phyloP scores from a whole-genome alignment of 2,329 filamentous ascomycete genomes.

The Nemania serpens region DNA sequence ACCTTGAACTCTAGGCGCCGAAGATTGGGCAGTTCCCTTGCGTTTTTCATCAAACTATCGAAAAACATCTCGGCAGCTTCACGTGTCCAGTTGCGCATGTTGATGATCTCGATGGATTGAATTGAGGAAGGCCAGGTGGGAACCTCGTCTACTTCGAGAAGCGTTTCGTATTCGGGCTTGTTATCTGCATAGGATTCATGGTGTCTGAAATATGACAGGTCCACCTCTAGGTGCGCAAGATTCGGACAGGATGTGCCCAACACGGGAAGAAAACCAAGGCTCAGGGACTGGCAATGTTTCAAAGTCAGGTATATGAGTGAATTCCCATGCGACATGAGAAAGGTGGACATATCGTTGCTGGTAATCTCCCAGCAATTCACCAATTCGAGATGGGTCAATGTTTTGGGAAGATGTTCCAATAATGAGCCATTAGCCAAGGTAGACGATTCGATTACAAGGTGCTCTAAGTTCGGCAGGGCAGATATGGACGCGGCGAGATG shows the following conservation, averaged over 20 bases:
- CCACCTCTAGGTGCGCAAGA: conserved; percentile 73
- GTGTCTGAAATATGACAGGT: conserved; percentile 77
- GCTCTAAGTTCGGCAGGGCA: conserved; percentile 65
- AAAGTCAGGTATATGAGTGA: conserved; percentile 71
- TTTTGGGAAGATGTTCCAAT: conserved; percentile 69
- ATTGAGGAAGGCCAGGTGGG: conserved; percentile 80
- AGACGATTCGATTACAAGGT: conserved; percentile 76
- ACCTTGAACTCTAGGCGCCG: conserved; percentile 74
- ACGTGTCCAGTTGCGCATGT: conserved; percentile 75
- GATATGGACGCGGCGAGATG: conserved; percentile 52
- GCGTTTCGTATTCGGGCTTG: conserved; percentile 72
- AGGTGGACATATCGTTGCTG: conserved; percentile 67
- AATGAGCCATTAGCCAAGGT: conserved; percentile 71
- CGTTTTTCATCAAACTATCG: conserved; percentile 74
- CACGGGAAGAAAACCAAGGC: conserved; percentile 72
- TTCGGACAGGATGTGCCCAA: conserved; percentile 71
- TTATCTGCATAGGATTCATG: conserved; percentile 71
- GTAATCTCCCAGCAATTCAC: conserved; percentile 79
- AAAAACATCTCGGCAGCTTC: conserved; percentile 78
- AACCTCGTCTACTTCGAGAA: conserved; percentile 66
- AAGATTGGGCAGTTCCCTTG: conserved; percentile 67
- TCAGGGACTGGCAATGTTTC: conserved; percentile 79
- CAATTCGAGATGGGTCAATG: conserved; percentile 70
- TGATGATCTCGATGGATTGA: conserved; percentile 72
- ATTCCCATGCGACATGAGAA: conserved; percentile 69